Conservation (phyloP, 179 eudicot genomes). For the Spinacia oleracea region DNA sequence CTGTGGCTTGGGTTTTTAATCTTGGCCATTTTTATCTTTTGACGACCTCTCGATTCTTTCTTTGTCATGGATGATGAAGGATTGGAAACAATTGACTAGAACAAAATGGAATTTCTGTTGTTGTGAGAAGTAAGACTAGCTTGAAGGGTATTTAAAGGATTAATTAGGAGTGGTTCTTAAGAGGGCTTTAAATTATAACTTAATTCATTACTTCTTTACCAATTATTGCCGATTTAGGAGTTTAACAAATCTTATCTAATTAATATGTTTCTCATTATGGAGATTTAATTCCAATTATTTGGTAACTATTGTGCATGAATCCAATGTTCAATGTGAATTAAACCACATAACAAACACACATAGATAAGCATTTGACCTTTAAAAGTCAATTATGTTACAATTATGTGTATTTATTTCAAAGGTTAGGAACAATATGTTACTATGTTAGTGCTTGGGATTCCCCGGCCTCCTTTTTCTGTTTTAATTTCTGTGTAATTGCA, state of each 20-base stretch:
- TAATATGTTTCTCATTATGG: slow-evolving; percentile 37
- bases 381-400: slow-evolving; percentile 3
- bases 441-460: slow-evolving; percentile 3
- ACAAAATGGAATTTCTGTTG: neutral
- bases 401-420: neutral
- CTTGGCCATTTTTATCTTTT: slow-evolving; percentile 51
- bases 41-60: slow-evolving; percentile 50
- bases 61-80: slow-evolving; percentile 32
- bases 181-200: too few species aligned
- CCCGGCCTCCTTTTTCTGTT: neutral
- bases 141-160: slow-evolving; percentile 29
- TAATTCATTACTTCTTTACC: slow-evolving; percentile 15
- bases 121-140: neutral
- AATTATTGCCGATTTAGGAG: slow-evolving; percentile 41
- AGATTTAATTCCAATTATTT: slow-evolving; percentile 34
- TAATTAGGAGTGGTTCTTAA: neutral
- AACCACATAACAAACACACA: neutral
- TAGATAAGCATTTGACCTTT: slow-evolving; percentile 18
- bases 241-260: slow-evolving; percentile 35
- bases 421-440: neutral
- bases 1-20: slow-evolving; percentile 45
- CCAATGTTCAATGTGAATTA: slow-evolving; percentile 3
- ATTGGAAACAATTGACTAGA: neutral
- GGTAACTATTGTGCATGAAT: slow-evolving; percentile 16
- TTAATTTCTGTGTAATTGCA: neutral